Base-by-base conservation (phyloP, 441 rosid species). In the Aleurites moluccanus region DNA sequence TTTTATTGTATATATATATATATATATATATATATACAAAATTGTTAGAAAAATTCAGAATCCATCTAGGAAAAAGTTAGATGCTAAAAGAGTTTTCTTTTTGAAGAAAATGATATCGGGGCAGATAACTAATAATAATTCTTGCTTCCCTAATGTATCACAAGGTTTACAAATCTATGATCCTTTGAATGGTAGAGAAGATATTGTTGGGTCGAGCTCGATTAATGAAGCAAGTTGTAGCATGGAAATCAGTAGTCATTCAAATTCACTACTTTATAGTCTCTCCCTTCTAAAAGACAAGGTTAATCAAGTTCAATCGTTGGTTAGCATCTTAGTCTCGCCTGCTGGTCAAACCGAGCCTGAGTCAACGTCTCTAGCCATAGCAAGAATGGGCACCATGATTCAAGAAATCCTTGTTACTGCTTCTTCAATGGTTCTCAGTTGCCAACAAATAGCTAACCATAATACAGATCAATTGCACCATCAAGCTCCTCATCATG, bases 201-300 rank as follows among this genome's bases (percentile, higher is more conserved):
- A 80, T 18, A 40, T 79, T 15, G 45, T 80, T 14, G 69, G 69
- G 67, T 45, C 84, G 52, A 63, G 82, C 53, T 53, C 85, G 16
- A 15, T 49, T 52, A 4, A 74, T 65, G 80, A 68, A 40, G 72
- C 77, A 47, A 67, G 72, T 78, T 78, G 72, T n/a, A 75, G 64
- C 4, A 45, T 52, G 56, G 56, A 52, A 18, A 52, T 52, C 20
- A 52, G 7, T 20, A 5, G 7, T 18, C 56, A 75, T 61, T 79
- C 86, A 14, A 72, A 57, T 78, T 82, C 96, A 81, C 90, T 94
- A 50, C 83, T 92, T 18, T 84, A 75, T 69, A 83, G 70, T 68
- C 83, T 90, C 23, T 86, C 95, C 18, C 55, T 83, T 72, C 85
- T 94, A 10, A 90, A 88, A 72, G 90, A 89, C 20, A 94, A 87